These are phyloP conservation scores for Rhododendron williamsianum DNA, from an alignment of 148 eudicot genomes.

Conservation along the genomic window DNA sequence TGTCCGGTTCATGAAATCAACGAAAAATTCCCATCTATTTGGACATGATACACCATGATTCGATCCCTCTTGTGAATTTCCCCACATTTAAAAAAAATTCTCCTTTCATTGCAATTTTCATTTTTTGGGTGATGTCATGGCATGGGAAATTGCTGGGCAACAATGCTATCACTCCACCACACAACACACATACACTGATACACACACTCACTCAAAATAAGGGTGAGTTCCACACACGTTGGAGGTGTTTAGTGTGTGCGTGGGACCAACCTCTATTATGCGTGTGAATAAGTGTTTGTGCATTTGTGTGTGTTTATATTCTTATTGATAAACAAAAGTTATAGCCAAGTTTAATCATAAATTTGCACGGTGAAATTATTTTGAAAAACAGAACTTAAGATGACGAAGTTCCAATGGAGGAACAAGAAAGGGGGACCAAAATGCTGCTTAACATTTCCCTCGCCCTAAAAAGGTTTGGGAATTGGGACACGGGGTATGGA, in stretches of 20 bases:
- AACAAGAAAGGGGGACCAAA: background rate
- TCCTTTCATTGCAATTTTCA: background rate
- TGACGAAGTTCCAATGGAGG: background rate
- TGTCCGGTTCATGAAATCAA: too few relatives aligned
- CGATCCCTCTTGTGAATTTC: background rate
- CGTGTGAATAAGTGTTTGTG: too few relatives aligned
- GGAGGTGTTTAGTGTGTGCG: background rate
- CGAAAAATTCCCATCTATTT: too few relatives aligned
- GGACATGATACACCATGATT: too few relatives aligned
- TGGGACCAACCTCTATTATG: too few relatives aligned
- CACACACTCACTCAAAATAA: background rate
- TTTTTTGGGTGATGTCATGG: background rate
- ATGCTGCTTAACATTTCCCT: background rate
- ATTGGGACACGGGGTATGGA: background rate
- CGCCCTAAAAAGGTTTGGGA: background rate
- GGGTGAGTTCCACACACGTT: background rate
- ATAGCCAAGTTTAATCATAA: background rate
- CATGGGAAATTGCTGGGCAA: background rate
- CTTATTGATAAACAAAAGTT: too few relatives aligned
- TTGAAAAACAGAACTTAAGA: background rate
- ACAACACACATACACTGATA: too few relatives aligned
- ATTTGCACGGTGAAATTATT: background rate
- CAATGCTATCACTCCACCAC: too few relatives aligned
- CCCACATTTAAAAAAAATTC: background rate
- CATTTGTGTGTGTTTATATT: too few relatives aligned